Evolutionary conservation across 371 early-diverging fungal species (phyloP), one percentile per base, ranked within the genome.

Genomic region (Haplosporangium sp.): DNA sequence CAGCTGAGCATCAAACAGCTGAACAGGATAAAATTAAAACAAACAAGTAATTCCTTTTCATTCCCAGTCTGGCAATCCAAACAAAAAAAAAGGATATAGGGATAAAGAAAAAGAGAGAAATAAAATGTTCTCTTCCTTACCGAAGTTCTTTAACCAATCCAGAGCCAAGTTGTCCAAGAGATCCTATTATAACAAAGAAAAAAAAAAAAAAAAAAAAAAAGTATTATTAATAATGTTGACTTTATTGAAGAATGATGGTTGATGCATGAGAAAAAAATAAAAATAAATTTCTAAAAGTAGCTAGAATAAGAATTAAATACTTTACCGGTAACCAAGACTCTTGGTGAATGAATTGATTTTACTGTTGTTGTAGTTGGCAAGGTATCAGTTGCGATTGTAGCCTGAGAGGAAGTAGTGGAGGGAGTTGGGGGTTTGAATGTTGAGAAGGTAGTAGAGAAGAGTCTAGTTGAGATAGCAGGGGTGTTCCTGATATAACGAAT

Each of bases 131-230:
- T 11, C 52, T 37, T 71, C 19, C 71, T 76, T 78, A 83, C 83
- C 73, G 73, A 8, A 90, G 83, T 17, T 85, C 82, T 69, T 86
- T 84, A 69, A 86, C 87, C 73, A 90, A 75, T 42, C 86, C 88
- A 48, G 87, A 83, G n/a, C 90, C 90, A 48, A 90, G 87, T 74
- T 90, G 90, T 11, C 90, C 90, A 39, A 88, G 82, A 44, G 84
- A 81, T 55, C 83, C 83, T 83, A 48, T 5, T 39, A n/a, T n/a
- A 20, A 0, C 10, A 47, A 60, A 58, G 13, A 37, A 8, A 20
- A 73, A 47, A 2, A 34, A 61, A 8, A 53, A 27, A 53, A 20
- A 4, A 7, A n/a, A n/a, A n/a, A 27, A 27, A 27, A 27, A 27
- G 27, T 27, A 27, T 27, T 27, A 27, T 27, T 27, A 27, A 27